A percentile compares a stretch with the other conserved stretches of the same genome.
Evolutionary conservation across 179 eudicot genomes (phyloP).

Genomic region (Silene noctiflora): DNA sequence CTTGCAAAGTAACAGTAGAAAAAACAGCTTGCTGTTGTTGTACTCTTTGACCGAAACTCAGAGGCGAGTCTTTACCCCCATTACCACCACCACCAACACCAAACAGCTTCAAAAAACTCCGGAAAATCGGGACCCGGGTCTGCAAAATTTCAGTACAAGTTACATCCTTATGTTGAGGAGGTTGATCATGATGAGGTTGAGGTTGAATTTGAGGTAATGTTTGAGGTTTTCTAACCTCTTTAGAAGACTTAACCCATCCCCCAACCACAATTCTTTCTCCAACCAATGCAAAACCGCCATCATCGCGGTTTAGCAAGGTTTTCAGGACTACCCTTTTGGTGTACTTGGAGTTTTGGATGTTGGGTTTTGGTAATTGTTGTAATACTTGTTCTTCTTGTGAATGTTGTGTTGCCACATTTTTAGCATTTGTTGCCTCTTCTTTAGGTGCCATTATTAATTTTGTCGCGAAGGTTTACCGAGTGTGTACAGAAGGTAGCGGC

Average conservation of each 20-base stretch:
- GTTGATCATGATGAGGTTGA: slow-evolving; percentile 20
- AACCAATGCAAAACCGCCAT: slow-evolving; percentile 48
- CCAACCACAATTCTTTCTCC: slow-evolving; percentile 69
- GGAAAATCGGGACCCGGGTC: slow-evolving; percentile 51
- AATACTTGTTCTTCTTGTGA: background rate
- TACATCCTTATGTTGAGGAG: slow-evolving; percentile 41
- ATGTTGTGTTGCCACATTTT: slow-evolving; percentile 33
- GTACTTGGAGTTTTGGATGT: slow-evolving; percentile 45
- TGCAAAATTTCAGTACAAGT: slow-evolving; percentile 70
- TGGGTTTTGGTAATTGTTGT: slow-evolving; percentile 26
- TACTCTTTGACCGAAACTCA: slow-evolving; percentile 22
- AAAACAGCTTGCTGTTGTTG: slow-evolving; percentile 41
- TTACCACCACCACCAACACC: slow-evolving; percentile 40
- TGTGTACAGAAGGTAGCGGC: no score
- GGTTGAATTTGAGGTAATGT: slow-evolving; percentile 17
- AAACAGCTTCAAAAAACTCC: slow-evolving; percentile 60
- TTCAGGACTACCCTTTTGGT: slow-evolving; percentile 63
- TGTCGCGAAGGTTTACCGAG: no score
- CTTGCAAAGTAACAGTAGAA: slow-evolving; percentile 47
- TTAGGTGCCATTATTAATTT: slow-evolving; percentile 27
- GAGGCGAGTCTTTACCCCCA: slow-evolving; percentile 35
- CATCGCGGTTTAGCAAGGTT: slow-evolving; percentile 41
- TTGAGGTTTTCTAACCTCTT: slow-evolving; percentile 49
- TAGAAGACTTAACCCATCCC: slow-evolving; percentile 93
- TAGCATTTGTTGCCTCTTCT: slow-evolving; percentile 10